Base-by-base conservation (phyloP, 1,139 yeast species). In the Hyphopichia buzzinii region DNA sequence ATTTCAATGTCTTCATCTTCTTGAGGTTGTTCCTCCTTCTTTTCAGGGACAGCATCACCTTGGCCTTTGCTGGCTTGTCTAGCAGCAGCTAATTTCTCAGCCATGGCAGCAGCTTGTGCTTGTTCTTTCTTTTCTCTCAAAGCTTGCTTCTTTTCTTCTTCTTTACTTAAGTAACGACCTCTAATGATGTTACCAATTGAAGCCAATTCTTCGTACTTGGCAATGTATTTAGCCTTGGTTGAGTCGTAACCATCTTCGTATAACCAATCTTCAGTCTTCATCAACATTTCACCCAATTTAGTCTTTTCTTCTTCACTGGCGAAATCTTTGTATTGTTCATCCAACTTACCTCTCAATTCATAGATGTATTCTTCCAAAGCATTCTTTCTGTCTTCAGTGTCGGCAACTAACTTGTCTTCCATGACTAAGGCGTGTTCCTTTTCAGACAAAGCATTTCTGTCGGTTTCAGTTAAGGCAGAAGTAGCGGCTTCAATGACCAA, bases 301-400 rank as follows among this genome's bases (percentile, higher is more conserved):
- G 73, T 72, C 79, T 90, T 92, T 77, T 92, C 98, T 56, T 81
- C 89, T 43, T 84, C 94, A 48, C 84, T 76, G 46, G 97, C 97
- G 60, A 90, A 92, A 50, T 77, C 83, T 52, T 88, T 77, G 66
- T 90, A 92, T 59, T 83, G 83, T 40, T 89, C 98, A 43, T 90
- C 97, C 58, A 94, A 78, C 75, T 94, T 92, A 62, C 96, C 96
- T 75, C 98, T 87, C 67, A 92, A 81, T 56, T 88, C 95, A 73
- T 92, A 92, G 58, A 94, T 92, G 79, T 92, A 92, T 75, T 92
- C 98, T 76, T 92, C 98, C 47, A 94, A 79, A 50, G 96, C 94
- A 65, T 92, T 92, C 86, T 92, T 92, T 70, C 90, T 88, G 73
- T 92, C 97, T 75, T 92, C 98, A 50, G 98, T 94, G 73, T 92